Evolutionary conservation across 2,329 filamentous ascomycete species (phyloP), one percentile per base, ranked within the genome.

Genomic region (Bertia moriformis): DNA sequence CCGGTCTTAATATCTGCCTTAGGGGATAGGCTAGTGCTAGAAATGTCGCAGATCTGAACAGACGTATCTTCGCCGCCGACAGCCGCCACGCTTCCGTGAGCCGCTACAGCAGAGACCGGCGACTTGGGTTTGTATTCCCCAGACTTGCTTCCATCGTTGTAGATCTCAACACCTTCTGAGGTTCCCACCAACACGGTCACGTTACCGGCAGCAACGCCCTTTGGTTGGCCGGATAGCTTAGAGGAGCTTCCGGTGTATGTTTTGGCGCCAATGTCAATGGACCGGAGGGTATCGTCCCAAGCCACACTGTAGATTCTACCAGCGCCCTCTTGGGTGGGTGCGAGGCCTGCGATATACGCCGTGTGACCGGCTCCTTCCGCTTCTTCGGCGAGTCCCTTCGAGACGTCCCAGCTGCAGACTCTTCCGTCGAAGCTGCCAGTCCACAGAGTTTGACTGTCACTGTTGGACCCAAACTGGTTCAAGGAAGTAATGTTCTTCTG

Each of bases 231-330:
- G 7, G 32, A 12, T 7, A 35, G 32, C 15, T 35, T 35, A 7
- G 32, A 10, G 12, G 12, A 7, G 17, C 10, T 35, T 35, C 32
- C 32, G 17, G 32, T 14, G 32, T 35, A 35, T 10, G 32, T 35
- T 17, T 18, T 35, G 15, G 32, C 32, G 15, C 10, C 32, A 15
- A 17, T 7, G 17, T 77, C 74, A 35, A 78, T 63, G 19, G 67
- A 72, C 35, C 77, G 71, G 20, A 81, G 58, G 2, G 71, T 74
- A 51, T 83, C 77, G 51, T 83, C 77, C 77, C 77, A 82, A 44
- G 67, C 75, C 35, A 78, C 70, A 44, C 67, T 74, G 55, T 72
- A 75, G 35, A 81, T 63, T 32, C 68, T 57, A 22, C 61, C 56
- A 35, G 10, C 17, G 10, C 57, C 46, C 4, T 64, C 62, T 2